phyloP scores from a whole-genome alignment of 495 filamentous ascomycete genomes.

The Cenococcum geophilum region DNA sequence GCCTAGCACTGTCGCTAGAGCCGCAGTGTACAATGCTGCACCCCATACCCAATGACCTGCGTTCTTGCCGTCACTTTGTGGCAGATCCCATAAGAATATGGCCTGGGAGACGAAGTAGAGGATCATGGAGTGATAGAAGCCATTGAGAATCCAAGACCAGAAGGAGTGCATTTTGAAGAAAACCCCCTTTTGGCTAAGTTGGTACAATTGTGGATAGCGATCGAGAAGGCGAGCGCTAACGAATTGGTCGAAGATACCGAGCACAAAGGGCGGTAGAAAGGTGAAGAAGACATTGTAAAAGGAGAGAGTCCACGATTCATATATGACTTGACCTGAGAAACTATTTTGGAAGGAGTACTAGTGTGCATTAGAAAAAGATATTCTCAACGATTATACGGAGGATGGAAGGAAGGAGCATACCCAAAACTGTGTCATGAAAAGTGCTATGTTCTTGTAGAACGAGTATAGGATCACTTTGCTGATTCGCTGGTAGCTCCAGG shows the following conservation, averaged over 20 bases:
- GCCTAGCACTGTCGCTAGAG: slow-evolving; percentile 83
- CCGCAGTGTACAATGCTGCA: slow-evolving; percentile 81
- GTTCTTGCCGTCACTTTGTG: slow-evolving; percentile 64
- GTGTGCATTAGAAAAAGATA: slow-evolving; percentile 27
- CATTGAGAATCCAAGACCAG: slow-evolving; percentile 84
- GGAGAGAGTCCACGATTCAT: slow-evolving; percentile 97
- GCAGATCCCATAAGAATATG: slow-evolving; percentile 74
- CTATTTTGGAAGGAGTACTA: slow-evolving; percentile 94
- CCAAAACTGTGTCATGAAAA: slow-evolving; percentile 99
- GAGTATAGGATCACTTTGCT: slow-evolving; percentile 96
- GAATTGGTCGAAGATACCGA: slow-evolving; percentile 98
- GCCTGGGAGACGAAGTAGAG: slow-evolving; percentile 78
- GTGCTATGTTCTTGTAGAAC: slow-evolving; percentile 98
- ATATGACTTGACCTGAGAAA: slow-evolving; percentile 96
- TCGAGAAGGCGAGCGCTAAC: slow-evolving; percentile 94
- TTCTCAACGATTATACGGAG: background rate
- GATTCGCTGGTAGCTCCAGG: slow-evolving; percentile 96
- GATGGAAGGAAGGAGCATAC: background rate
- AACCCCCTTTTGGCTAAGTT: slow-evolving; percentile 80
- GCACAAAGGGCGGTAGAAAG: slow-evolving; percentile 83
- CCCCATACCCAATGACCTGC: slow-evolving; percentile 99
- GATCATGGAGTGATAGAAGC: slow-evolving; percentile 91
- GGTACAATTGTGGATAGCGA: slow-evolving; percentile 94
- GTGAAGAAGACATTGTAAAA: slow-evolving; percentile 99
- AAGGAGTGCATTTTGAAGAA: slow-evolving; percentile 94